These are phyloP conservation scores for Fraxinus sp. DNA, from an alignment of 305 asterid genomes.

Conservation along the genomic window DNA sequence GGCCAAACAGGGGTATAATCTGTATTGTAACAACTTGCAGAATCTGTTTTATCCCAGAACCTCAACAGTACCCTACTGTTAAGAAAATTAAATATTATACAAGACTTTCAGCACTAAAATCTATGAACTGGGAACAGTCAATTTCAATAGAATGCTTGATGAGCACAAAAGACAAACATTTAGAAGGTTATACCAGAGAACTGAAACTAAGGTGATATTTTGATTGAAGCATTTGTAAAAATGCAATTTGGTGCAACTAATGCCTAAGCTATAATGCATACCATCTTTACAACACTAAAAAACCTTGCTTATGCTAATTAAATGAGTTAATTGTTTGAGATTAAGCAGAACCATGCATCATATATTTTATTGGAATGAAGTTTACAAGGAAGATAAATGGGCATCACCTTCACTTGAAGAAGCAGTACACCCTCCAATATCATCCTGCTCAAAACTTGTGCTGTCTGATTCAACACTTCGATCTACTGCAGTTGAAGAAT, in stretches of 20 bases:
- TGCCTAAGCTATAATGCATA: background rate
- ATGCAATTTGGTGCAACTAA: background rate
- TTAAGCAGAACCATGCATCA: background rate
- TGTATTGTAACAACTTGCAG: background rate
- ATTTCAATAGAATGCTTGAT: background rate
- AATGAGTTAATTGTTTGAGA: background rate
- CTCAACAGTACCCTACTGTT: background rate
- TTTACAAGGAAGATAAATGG: conserved; percentile 20
- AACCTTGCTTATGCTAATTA: background rate
- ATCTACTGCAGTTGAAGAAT: conserved; percentile 51
- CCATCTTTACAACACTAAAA: background rate
- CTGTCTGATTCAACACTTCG: conserved; percentile 65
- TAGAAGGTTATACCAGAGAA: background rate
- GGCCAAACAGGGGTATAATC: background rate
- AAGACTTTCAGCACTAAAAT: background rate
- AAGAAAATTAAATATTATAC: background rate
- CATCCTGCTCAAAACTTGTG: conserved; percentile 43
- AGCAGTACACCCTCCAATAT: conserved; percentile 36
- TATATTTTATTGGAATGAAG: background rate
- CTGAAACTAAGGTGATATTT: background rate
- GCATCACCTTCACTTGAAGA: conserved; percentile 71
- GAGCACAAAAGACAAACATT: background rate
- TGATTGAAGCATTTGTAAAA: background rate
- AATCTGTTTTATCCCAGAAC: background rate
- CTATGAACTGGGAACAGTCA: background rate